Percentiles rank a stretch among this genome's conserved stretches.
Evolutionary conservation across 805 yeast species (phyloP).

Genomic region (Kuraishia ogatae): DNA sequence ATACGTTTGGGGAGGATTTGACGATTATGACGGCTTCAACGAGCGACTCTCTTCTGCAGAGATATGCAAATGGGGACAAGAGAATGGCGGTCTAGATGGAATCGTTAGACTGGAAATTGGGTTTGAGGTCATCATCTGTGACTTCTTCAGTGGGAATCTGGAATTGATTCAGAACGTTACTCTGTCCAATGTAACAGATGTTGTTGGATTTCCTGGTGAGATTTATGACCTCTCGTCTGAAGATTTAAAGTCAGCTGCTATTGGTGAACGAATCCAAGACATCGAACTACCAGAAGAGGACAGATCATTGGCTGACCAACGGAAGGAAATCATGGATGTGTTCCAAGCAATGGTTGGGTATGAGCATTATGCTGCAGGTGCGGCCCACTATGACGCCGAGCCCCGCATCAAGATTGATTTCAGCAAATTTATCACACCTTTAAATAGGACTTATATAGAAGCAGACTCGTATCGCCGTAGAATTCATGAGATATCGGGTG

Average conservation of each 20-base stretch:
- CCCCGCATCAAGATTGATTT: conserved; percentile 40
- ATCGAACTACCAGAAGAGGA: background rate
- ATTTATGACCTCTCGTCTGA: background rate
- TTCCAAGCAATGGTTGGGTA: conserved; percentile 25
- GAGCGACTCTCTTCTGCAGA: conserved; percentile 39
- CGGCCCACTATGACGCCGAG: conserved; percentile 38
- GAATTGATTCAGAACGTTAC: conserved; percentile 38
- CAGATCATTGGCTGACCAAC: conserved; percentile 7
- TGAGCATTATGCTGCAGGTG: conserved; percentile 40
- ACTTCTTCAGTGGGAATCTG: conserved; percentile 38
- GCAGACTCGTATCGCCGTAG: conserved; percentile 39
- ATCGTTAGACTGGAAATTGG: conserved; percentile 51
- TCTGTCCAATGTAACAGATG: conserved; percentile 25
- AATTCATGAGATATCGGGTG: conserved; percentile 26
- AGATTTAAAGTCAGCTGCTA: background rate
- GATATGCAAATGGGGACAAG: conserved; percentile 50
- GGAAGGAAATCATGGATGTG: conserved; percentile 16
- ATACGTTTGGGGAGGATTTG: conserved; percentile 27
- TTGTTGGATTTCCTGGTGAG: conserved; percentile 29
- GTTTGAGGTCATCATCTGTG: conserved; percentile 53
- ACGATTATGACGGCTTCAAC: conserved; percentile 19
- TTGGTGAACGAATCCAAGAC: background rate
- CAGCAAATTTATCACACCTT: conserved; percentile 41
- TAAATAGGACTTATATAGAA: conserved; percentile 38
- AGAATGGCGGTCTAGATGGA: conserved; percentile 43